These are phyloP conservation scores for Lichina pygmaea DNA, from an alignment of 495 filamentous ascomycete species.

Conservation along the genomic window DNA sequence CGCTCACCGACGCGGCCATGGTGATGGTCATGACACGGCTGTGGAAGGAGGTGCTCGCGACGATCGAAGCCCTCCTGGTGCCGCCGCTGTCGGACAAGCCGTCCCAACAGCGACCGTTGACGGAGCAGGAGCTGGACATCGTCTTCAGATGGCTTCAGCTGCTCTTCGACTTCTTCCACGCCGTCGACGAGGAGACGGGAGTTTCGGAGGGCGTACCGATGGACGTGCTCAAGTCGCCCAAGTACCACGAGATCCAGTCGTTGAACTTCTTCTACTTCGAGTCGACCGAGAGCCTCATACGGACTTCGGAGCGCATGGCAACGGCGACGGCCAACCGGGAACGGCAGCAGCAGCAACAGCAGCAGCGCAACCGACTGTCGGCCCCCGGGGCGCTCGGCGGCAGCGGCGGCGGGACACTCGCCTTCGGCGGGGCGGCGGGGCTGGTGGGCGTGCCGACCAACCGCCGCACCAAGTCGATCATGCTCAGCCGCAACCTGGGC, in stretches of 20 bases:
- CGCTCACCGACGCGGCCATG: conserved; percentile 80
- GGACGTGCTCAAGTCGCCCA: conserved; percentile 80
- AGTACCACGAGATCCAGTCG: conserved; percentile 89
- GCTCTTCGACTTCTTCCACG: conserved; percentile 87
- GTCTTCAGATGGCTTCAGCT: conserved; percentile 86
- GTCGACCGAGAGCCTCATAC: conserved; percentile 67
- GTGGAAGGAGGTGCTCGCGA: conserved; percentile 92
- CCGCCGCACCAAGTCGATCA: conserved; percentile 69
- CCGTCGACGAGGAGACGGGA: conserved; percentile 62
- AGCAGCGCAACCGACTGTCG: conserved; percentile 37
- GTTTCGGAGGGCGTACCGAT: conserved; percentile 67
- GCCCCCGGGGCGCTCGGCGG: conserved; percentile 35
- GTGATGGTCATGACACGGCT: conserved; percentile 88
- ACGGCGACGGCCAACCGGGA: conserved; percentile 57
- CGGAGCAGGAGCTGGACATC: conserved; percentile 73
- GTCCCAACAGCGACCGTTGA: conserved; percentile 65
- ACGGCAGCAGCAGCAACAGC: conserved; percentile 20
- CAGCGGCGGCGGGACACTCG: neutral
- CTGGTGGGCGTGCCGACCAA: conserved; percentile 43
- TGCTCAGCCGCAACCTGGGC: conserved; percentile 81
- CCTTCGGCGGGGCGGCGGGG: conserved; percentile 25
- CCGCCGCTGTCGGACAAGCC: conserved; percentile 90
- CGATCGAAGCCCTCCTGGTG: conserved; percentile 72
- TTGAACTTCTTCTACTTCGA: conserved; percentile 99
- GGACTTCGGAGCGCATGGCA: conserved; percentile 85